phyloP scores from a whole-genome alignment of 495 filamentous ascomycete species.

The Penicilliopsis zonata region DNA sequence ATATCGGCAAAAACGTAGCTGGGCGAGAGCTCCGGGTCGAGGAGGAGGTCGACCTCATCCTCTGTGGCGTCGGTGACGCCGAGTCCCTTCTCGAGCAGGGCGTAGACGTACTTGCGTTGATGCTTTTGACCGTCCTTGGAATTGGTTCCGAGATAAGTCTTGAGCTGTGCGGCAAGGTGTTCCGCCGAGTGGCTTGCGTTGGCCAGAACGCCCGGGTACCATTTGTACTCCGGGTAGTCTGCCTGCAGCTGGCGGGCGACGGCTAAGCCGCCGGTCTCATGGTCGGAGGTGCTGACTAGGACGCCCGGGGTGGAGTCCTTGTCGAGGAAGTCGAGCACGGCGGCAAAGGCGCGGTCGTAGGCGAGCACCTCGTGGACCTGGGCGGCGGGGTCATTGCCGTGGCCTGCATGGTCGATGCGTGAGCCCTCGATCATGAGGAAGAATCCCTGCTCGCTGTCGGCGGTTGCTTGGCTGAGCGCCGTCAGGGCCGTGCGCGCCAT shows the following conservation, averaged over 20 bases:
- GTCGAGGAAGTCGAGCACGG: slow-evolving; percentile 75
- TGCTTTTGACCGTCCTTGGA: slow-evolving; percentile 11
- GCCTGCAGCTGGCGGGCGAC: slow-evolving; percentile 61
- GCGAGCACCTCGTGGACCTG: slow-evolving; percentile 91
- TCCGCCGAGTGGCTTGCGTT: slow-evolving; percentile 73
- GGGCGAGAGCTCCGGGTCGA: slow-evolving; percentile 35
- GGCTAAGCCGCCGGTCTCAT: slow-evolving; percentile 85
- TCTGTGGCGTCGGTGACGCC: slow-evolving; percentile 65
- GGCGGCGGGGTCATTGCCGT: slow-evolving; percentile 87
- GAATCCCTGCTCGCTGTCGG: slow-evolving; percentile 81
- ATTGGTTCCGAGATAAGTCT: slow-evolving; percentile 33
- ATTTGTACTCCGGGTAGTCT: slow-evolving; percentile 66
- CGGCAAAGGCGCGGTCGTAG: slow-evolving; percentile 76
- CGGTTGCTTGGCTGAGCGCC: slow-evolving; percentile 71
- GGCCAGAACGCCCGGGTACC: slow-evolving; percentile 72
- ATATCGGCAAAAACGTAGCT: slow-evolving; percentile 66
- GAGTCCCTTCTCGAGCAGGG: slow-evolving; percentile 51
- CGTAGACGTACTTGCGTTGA: slow-evolving; percentile 40
- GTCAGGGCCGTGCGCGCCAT: slow-evolving; percentile 77
- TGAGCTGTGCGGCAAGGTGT: slow-evolving; percentile 48
- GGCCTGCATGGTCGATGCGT: slow-evolving; percentile 91
- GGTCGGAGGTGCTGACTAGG: slow-evolving; percentile 81
- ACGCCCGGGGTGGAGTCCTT: slow-evolving; percentile 61
- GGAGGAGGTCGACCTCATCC: slow-evolving; percentile 54
- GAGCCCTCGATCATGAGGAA: slow-evolving; percentile 98